Evolutionary conservation across 495 filamentous ascomycete genomes (phyloP).

Genomic region (Hypomontagnella submonticulosa): DNA sequence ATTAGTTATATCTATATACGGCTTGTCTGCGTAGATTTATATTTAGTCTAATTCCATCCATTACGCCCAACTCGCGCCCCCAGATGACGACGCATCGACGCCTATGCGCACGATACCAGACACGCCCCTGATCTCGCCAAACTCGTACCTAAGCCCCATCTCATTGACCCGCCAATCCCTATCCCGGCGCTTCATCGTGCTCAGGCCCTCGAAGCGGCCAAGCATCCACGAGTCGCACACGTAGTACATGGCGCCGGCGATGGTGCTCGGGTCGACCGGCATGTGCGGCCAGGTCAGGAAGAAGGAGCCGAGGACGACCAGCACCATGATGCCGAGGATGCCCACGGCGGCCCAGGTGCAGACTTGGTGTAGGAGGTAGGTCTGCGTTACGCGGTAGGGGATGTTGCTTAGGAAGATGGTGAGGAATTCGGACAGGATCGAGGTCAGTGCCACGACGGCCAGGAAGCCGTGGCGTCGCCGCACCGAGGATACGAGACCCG

Average conservation of each 20-base stretch:
- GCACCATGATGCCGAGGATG: conserved; percentile 52
- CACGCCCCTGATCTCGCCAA: conserved; percentile 30
- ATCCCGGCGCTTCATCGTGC: conserved; percentile 35
- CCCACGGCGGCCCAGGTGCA: conserved; percentile 50
- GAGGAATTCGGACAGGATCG: conserved; percentile 52
- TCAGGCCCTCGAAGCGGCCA: conserved; percentile 44
- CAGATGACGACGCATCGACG: conserved; percentile 36
- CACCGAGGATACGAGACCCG: conserved; percentile 51
- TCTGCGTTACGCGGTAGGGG: conserved; percentile 52
- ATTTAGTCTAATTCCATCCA: not conserved
- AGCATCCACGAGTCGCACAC: conserved; percentile 48
- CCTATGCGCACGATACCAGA: conserved; percentile 30
- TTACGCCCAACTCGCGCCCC: conserved; percentile 15
- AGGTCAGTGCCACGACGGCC: conserved; percentile 47
- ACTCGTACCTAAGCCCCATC: conserved; percentile 42
- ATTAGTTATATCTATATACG: not conserved
- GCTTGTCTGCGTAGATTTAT: conserved; percentile 8
- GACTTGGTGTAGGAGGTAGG: conserved; percentile 45
- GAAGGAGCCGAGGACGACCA: conserved; percentile 47
- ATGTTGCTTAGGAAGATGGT: conserved; percentile 54
- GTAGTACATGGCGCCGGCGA: conserved; percentile 50
- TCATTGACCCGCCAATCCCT: conserved; percentile 38
- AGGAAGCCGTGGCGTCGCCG: conserved; percentile 46
- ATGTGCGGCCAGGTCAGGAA: conserved; percentile 46
- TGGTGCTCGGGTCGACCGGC: conserved; percentile 47